Conservation (phyloP, 148 eudicot genomes). For the Beta vulgaris region DNA sequence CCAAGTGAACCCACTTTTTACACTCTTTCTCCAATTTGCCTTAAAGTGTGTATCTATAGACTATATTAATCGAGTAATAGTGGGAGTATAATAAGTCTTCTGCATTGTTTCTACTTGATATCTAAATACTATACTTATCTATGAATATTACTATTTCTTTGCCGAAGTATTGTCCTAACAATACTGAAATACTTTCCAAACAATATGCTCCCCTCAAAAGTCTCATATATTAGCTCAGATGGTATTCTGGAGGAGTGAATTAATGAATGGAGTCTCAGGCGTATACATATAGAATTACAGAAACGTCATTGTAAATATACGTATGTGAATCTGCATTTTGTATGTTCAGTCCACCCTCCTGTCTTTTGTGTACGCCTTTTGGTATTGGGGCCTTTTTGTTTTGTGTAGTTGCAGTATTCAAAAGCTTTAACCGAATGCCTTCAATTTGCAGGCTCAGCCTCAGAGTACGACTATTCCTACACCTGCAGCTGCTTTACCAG, state of each 20-base stretch:
- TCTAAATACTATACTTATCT: neutral
- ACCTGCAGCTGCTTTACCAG: conserved; percentile 32
- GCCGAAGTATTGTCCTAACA: too few species aligned
- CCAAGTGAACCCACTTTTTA: too few species aligned
- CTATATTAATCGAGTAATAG: too few species aligned
- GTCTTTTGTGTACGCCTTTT: neutral
- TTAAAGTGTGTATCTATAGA: too few species aligned
- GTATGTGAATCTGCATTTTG: neutral
- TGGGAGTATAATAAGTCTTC: too few species aligned
- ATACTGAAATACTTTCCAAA: too few species aligned
- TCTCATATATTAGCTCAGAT: too few species aligned
- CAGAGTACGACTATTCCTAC: conserved; percentile 26
- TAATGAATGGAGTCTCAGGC: neutral
- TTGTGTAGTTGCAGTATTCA: neutral
- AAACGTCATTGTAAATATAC: neutral
- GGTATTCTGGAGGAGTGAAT: neutral
- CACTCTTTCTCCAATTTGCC: too few species aligned
- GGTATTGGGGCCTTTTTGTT: neutral
- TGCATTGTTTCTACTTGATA: neutral
- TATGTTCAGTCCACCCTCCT: neutral
- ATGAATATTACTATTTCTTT: too few species aligned
- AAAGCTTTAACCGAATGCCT: neutral
- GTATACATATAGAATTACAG: neutral
- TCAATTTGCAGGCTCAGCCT: conserved; percentile 38
- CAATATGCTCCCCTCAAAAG: too few species aligned